Conservation (phyloP, 2,329 filamentous ascomycete genomes). For the Cordyceps javanica region DNA sequence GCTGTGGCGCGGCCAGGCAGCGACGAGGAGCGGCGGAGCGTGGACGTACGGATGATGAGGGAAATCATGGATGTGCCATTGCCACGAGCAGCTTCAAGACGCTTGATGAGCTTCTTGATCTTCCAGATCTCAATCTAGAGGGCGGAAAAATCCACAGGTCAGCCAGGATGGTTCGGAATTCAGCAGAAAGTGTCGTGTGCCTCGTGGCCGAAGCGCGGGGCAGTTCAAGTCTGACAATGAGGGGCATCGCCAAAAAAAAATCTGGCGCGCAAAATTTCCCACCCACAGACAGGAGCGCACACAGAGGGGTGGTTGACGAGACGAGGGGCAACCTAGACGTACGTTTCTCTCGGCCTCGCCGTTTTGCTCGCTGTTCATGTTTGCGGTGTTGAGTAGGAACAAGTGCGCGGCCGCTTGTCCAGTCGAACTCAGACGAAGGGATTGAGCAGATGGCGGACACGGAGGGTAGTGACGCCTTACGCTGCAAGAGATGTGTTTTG, state of each 20-base stretch:
- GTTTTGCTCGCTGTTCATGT: slow-evolving; percentile 13
- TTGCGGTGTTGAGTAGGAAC: slow-evolving; percentile 3
- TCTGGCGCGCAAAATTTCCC: slow-evolving; percentile 10
- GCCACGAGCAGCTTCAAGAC: slow-evolving; percentile 90
- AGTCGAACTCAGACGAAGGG: neutral
- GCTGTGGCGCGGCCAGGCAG: neutral
- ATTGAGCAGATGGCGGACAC: slow-evolving; percentile 11
- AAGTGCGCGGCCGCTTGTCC: slow-evolving; percentile 1
- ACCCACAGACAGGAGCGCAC: slow-evolving; percentile 6
- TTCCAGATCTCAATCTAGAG: slow-evolving; percentile 76
- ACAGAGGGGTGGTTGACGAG: slow-evolving; percentile 4
- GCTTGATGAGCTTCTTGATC: slow-evolving; percentile 99
- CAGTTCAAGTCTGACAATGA: slow-evolving; percentile 5
- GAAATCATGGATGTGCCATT: slow-evolving; percentile 99
- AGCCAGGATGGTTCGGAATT: neutral
- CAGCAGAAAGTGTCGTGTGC: neutral
- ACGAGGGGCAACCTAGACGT: slow-evolving; percentile 8
- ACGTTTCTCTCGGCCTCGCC: slow-evolving; percentile 16
- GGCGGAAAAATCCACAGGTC: neutral
- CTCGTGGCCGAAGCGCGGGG: slow-evolving; percentile 2
- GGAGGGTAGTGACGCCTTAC: slow-evolving; percentile 5
- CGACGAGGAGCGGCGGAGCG: neutral
- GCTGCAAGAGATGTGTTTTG: slow-evolving; percentile 10
- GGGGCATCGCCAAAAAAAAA: slow-evolving; percentile 13
- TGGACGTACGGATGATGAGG: slow-evolving; percentile 82